Base-by-base conservation (phyloP, 495 filamentous ascomycete genomes). In the Clohesyomyces aquaticus region DNA sequence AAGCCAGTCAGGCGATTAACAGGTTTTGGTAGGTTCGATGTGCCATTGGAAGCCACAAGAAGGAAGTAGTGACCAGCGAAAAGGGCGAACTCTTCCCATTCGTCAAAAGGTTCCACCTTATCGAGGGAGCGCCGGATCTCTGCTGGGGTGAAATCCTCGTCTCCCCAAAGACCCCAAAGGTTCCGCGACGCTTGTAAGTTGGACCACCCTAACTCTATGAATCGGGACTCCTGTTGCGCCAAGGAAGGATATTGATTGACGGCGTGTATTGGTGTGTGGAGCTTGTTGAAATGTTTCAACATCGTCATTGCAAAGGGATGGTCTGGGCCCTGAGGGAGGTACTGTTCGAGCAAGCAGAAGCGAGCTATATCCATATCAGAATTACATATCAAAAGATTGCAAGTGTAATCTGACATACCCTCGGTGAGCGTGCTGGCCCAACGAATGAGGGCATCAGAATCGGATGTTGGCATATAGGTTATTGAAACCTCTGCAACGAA, bases 341-440 rank as follows among this genome's bases (percentile, higher is more conserved):
- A 88, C 72, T 97, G 91, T 72, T 97, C 93, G 12, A 96, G 78
- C n/a, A 96, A 79, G 69, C 91, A 92, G 72, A 97, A 96, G n/a
- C 66, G 54, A 32, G 55, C 65, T 65, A 47, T 12, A 32, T 35
- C n/a, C 18, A 53, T 4, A 32, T 64, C 25, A 69, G 56, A 46
- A 58, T n/a, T 25, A 3, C 2, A 42, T 48, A 18, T 14, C 14
- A 38, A 14, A 38, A 29, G 10, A 18, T 19, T 0, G 8, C 22
- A n/a, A 6, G 1, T 4, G 21, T 27, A 6, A n/a, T 3, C 27
- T 45, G 1, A 56, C 64, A 9, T 57, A 71, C 68, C 63, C 25
- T 71, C 52, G 0, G 42, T 18, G 32, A 64, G 59, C 3, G 54
- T 59, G 26, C 60, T 58, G 29, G 63, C 59, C 68, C 68, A 71